These are phyloP conservation scores for Boletus sp. DNA, from an alignment of 768 basidiomycete species.

Conservation along the genomic window DNA sequence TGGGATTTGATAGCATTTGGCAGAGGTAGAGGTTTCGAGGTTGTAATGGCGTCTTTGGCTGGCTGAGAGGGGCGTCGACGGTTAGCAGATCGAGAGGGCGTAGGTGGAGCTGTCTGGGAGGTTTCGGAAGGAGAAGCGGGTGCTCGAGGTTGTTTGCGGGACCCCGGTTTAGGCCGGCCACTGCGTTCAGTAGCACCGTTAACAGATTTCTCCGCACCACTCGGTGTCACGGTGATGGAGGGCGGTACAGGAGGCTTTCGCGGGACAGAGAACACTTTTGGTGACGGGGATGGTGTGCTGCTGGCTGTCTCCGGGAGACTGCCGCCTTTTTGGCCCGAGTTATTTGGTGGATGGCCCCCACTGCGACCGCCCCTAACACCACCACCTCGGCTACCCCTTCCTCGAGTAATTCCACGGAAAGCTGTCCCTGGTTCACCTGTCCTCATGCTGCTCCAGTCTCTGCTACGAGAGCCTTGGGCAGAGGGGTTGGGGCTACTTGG, in stretches of 20 bases:
- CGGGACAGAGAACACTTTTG: constrained; percentile 9
- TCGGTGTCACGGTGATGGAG: constrained; percentile 18
- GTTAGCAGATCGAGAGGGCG: constrained; percentile 42
- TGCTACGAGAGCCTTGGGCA: constrained; percentile 28
- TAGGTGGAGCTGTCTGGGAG: constrained; percentile 26
- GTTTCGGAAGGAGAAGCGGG: constrained; percentile 23
- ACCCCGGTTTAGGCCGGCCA: constrained; percentile 20
- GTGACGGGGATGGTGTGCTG: constrained; percentile 19
- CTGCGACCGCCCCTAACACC: constrained; percentile 24
- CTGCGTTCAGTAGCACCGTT: constrained; percentile 21
- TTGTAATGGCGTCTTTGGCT: constrained; percentile 23
- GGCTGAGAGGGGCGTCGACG: constrained; percentile 52
- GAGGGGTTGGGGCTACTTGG: constrained; percentile 28
- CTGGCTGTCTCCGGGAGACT: constrained; percentile 21
- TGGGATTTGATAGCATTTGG: constrained; percentile 33
- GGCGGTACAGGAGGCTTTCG: constrained; percentile 17
- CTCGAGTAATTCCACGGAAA: constrained; percentile 43
- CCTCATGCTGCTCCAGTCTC: constrained; percentile 42
- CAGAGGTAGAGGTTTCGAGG: constrained; percentile 15
- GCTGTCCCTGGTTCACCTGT: constrained; percentile 48
- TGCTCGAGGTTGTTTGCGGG: constrained; percentile 23
- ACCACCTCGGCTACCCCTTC: constrained; percentile 37
- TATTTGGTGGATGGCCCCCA: constrained; percentile 29
- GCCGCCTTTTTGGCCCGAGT: constrained; percentile 21
- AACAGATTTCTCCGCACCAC: constrained; percentile 24